Evolutionary conservation across 2,329 filamentous ascomycete species (phyloP), one percentile per base, ranked within the genome.

Genomic region (Talaromyces islandicus): DNA sequence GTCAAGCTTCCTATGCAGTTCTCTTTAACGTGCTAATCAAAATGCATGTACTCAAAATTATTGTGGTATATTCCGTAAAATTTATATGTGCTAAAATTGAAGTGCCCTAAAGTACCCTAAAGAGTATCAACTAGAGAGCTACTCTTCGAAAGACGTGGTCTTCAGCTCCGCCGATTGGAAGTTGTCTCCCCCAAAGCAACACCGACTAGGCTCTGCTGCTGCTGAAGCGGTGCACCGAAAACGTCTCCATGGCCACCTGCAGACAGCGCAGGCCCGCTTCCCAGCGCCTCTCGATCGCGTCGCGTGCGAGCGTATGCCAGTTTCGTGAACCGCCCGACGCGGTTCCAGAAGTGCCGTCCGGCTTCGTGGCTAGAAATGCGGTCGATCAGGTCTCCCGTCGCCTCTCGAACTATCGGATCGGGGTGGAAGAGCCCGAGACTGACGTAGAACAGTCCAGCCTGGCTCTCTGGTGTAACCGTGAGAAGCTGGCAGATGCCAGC

Each of bases 341-440:
- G 85, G 65, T 83, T 86, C 91, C 93, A 99, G 83, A 94, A 97
- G 75, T 97, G 91, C 69, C 92, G 84, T 1, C 94, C 94, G 10
- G 92, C 94, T 70, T 95, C 89, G 75, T 99, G 93, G 60, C 88
- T 87, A 65, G 87, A 85, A 58, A 99, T 87, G 24, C 92, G 84
- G 66, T 93, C 91, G 24, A 99, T 75, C 38, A 99, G 77, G 62
- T 90, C 90, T 1, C 91, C 88, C 2, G 91, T 90, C 59, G 86
- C 86, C 66, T 88, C 77, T 38, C 94, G 83, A 11, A 97, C 92
- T 56, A 91, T 88, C 38, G 83, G 81, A 64, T 92, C 87, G 59
- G 92, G 91, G 77, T 99, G 94, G 73, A 97, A 97, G 6, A 99
- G 80, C 0, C 94, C 94, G 56, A 97, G 83, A 5, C 89, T 90